Conservation (phyloP, 202 grass and related monocot species). For the Musa balbisiana region DNA sequence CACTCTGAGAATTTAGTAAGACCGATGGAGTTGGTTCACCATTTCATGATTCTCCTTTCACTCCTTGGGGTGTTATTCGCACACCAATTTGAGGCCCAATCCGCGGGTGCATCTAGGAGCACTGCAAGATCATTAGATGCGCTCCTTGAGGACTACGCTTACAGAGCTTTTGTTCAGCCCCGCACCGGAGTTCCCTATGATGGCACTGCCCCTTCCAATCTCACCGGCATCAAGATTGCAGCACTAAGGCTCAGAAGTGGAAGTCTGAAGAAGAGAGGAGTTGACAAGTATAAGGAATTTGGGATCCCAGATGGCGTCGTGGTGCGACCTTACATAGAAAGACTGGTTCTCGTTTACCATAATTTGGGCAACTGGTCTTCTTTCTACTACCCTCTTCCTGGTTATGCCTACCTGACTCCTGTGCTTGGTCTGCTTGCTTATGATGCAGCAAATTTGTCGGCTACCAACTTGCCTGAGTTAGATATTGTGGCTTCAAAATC, state of each 20-base stretch:
- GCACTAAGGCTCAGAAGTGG: slow-evolving; percentile 73
- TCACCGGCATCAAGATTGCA: slow-evolving; percentile 51
- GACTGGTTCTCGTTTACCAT: slow-evolving; percentile 69
- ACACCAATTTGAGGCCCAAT: slow-evolving; percentile 22
- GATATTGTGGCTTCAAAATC: slow-evolving; percentile 28
- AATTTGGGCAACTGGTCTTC: slow-evolving; percentile 48
- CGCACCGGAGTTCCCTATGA: slow-evolving; percentile 62
- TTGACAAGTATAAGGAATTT: slow-evolving; percentile 43
- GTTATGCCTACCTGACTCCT: slow-evolving; percentile 70
- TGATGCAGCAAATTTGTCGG: slow-evolving; percentile 58
- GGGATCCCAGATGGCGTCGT: slow-evolving; percentile 41
- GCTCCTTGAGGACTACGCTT: slow-evolving; percentile 58
- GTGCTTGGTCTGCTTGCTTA: slow-evolving; percentile 74
- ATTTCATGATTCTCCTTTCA: slow-evolving; percentile 24
- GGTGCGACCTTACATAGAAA: slow-evolving; percentile 53
- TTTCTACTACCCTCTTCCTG: slow-evolving; percentile 52
- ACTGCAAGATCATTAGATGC: slow-evolving; percentile 45
- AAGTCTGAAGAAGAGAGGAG: slow-evolving; percentile 48
- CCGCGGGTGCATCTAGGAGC: slow-evolving; percentile 6
- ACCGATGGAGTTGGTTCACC: slow-evolving; percentile 36
- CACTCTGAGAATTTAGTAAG: too few relatives aligned
- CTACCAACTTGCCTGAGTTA: slow-evolving; percentile 44
- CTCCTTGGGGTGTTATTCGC: slow-evolving; percentile 39
- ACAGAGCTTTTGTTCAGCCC: slow-evolving; percentile 40
- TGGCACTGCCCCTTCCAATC: slow-evolving; percentile 39